Evolutionary conservation across 768 basidiomycete species (phyloP).

Genomic region (Tricholoma flavovirens): DNA sequence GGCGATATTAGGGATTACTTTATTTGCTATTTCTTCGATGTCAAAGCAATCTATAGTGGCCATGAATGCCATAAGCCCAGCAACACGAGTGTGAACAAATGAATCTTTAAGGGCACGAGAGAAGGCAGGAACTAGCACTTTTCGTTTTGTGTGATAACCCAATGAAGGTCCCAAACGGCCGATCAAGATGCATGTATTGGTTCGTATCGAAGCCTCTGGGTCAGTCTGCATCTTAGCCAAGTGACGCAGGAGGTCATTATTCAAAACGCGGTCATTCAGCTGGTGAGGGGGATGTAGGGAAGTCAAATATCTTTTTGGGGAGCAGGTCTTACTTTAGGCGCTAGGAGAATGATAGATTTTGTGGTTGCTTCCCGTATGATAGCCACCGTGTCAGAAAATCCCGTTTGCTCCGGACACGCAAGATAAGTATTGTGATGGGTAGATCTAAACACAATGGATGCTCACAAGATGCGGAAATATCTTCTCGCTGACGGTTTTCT

Average conservation of each 20-base stretch:
- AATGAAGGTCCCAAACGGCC: constrained; percentile 84
- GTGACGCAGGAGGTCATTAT: constrained; percentile 91
- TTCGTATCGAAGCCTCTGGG: constrained; percentile 90
- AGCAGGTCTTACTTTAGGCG: constrained; percentile 61
- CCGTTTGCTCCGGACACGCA: constrained; percentile 67
- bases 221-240: constrained; percentile 93
- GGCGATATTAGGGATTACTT: constrained; percentile 83
- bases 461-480: constrained; percentile 90
- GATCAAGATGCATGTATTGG: constrained; percentile 95
- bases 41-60: constrained; percentile 90
- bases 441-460: constrained; percentile 4
- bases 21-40: constrained; percentile 79
- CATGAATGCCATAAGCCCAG: constrained; percentile 94
- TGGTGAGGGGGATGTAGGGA: constrained; percentile 23
- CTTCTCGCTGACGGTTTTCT: constrained; percentile 77
- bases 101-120: constrained; percentile 82
- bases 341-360: constrained; percentile 76
- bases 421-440: not conserved
- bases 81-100: constrained; percentile 90
- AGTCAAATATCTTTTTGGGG: not conserved
- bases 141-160: constrained; percentile 85
- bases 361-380: constrained; percentile 93
- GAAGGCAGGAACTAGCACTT: constrained; percentile 97
- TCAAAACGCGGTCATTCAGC: constrained; percentile 88
- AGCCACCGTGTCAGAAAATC: constrained; percentile 91